Conservation (phyloP, 306 rosid species). For the Vigna trinervia region DNA sequence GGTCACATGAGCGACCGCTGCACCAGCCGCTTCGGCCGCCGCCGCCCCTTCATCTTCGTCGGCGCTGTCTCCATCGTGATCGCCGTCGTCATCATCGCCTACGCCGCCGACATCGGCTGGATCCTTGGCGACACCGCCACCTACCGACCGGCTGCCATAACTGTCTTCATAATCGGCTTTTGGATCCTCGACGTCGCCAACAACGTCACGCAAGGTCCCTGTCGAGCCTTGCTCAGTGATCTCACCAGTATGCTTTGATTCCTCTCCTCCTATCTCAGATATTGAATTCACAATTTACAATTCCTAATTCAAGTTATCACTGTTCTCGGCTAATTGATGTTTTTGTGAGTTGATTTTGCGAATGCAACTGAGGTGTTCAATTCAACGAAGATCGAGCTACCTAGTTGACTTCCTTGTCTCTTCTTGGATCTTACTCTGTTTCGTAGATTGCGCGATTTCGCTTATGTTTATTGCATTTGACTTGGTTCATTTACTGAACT, state of each 20-base stretch:
- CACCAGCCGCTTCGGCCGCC: slow-evolving; percentile 82
- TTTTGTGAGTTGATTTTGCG: background rate
- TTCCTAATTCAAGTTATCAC: slow-evolving; percentile 10
- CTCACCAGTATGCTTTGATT: slow-evolving; percentile 67
- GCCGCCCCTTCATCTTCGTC: slow-evolving; percentile 78
- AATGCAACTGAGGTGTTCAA: slow-evolving; percentile 18
- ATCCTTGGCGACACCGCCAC: slow-evolving; percentile 62
- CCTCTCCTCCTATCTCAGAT: background rate
- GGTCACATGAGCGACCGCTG: slow-evolving; percentile 81
- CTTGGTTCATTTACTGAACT: slow-evolving; percentile 1
- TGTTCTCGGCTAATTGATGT: background rate
- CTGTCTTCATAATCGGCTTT: slow-evolving; percentile 71
- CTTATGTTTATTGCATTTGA: background rate
- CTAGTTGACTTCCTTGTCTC: slow-evolving; percentile 39
- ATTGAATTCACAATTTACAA: slow-evolving; percentile 16
- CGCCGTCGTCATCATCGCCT: slow-evolving; percentile 71
- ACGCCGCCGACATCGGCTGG: slow-evolving; percentile 90
- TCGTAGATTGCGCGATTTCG: background rate
- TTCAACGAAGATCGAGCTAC: slow-evolving; percentile 1
- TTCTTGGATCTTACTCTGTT: slow-evolving; percentile 13
- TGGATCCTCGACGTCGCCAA: slow-evolving; percentile 90
- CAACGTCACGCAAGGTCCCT: slow-evolving; percentile 88
- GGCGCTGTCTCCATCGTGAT: slow-evolving; percentile 65
- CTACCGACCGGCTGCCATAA: slow-evolving; percentile 69
- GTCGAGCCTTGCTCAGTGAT: slow-evolving; percentile 88